Conservation (phyloP, 176 grass and related monocot species). For the Musa itinerans region DNA sequence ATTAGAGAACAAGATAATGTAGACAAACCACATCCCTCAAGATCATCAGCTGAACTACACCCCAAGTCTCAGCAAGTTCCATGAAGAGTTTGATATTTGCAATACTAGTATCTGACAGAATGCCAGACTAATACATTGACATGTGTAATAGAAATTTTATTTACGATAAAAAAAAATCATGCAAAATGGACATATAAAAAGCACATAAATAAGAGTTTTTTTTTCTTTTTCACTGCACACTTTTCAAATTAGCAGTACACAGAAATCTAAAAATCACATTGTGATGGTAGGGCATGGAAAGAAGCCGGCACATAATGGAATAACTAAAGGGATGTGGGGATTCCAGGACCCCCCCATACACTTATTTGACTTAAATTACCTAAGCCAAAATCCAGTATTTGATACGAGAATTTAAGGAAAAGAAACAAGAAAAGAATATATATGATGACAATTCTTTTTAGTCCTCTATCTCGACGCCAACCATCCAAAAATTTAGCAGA, state of each 20-base stretch:
- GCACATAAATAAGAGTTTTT: too few relatives aligned
- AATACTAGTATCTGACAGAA: too few relatives aligned
- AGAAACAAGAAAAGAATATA: background rate
- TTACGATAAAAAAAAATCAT: too few relatives aligned
- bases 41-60: too few relatives aligned
- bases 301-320: background rate
- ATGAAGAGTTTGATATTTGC: too few relatives aligned
- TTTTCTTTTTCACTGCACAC: background rate
- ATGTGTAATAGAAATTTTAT: too few relatives aligned
- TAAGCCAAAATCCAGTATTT: conserved; percentile 3
- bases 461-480: background rate
- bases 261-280: background rate
- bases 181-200: too few relatives aligned
- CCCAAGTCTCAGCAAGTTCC: too few relatives aligned
- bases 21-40: too few relatives aligned
- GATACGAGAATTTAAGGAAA: background rate
- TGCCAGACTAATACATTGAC: too few relatives aligned
- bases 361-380: background rate
- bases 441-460: background rate
- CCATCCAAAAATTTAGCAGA: background rate
- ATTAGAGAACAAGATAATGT: too few relatives aligned
- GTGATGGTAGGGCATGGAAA: background rate
- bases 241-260: background rate
- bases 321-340: background rate
- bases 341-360: background rate